These are phyloP conservation scores for Saccharomycopsis sp. DNA, from an alignment of 805 yeast genomes.

Conservation along the genomic window DNA sequence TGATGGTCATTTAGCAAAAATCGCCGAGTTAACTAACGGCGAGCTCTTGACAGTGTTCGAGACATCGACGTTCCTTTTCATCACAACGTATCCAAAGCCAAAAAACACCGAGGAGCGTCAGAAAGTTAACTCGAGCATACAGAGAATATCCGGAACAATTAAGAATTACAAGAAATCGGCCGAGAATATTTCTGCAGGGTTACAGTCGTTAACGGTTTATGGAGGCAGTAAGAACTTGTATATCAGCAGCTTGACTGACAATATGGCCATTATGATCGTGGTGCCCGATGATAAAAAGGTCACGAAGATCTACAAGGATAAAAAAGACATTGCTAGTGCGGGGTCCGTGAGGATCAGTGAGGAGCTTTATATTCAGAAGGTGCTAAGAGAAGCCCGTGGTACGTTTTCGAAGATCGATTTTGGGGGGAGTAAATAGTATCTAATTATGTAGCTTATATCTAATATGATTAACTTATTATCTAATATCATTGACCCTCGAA, in stretches of 20 bases:
- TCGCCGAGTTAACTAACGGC: conserved; percentile 71
- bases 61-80: conserved; percentile 83
- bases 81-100: conserved; percentile 38
- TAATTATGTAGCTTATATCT: too few species aligned
- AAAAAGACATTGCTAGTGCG: conserved; percentile 10
- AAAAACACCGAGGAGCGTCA: conserved; percentile 18
- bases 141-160: conserved; percentile 42
- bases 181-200: conserved; percentile 39
- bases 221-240: conserved; percentile 41
- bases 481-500: too few species aligned
- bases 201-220: conserved; percentile 39
- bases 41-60: conserved; percentile 90
- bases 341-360: conserved; percentile 21
- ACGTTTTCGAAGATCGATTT: conserved; percentile 17
- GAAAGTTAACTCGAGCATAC: conserved; percentile 13
- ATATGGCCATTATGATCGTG: conserved; percentile 42
- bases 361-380: conserved; percentile 16
- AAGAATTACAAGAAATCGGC: conserved; percentile 43
- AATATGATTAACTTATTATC: too few species aligned
- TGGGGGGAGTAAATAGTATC: conserved; percentile 11
- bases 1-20: conserved; percentile 65
- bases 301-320: conserved; percentile 1
- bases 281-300: conserved; percentile 32
- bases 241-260: conserved; percentile 40
- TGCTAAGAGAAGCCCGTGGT: conserved; percentile 21